A percentile compares a stretch with the other conserved stretches of the same genome.
Conservation (phyloP, 495 filamentous ascomycete species). For the Tuber microsphaerosporum region DNA sequence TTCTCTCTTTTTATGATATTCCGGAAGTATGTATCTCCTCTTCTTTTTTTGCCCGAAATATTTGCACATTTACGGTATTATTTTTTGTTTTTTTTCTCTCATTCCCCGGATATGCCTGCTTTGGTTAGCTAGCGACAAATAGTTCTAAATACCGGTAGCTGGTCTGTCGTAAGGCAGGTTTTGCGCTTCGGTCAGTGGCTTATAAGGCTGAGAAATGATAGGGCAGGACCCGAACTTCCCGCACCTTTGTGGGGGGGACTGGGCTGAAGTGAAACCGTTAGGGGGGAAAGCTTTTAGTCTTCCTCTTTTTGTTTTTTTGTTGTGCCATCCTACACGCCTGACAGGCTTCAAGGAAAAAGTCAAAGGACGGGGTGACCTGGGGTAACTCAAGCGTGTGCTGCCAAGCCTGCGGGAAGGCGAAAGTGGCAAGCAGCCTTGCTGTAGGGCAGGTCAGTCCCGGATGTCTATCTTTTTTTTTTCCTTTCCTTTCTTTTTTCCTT, state of each 20-base stretch:
- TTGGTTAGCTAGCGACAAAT: conserved; percentile 7
- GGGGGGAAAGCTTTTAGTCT: conserved; percentile 18
- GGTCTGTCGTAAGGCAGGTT: conserved; percentile 28
- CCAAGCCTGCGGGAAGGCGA: conserved; percentile 31
- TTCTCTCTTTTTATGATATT: not conserved
- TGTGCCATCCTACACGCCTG: conserved; percentile 29
- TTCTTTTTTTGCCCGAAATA: not conserved
- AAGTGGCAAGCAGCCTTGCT: conserved; percentile 34
- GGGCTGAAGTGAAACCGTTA: conserved; percentile 39
- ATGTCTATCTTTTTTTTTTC: conserved; percentile 20
- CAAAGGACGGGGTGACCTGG: conserved; percentile 26
- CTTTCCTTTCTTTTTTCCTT: not conserved
- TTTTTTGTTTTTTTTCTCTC: conserved; percentile 12
- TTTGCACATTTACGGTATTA: not conserved
- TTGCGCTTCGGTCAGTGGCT: conserved; percentile 28
- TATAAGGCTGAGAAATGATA: conserved; percentile 40
- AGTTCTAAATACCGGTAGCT: conserved; percentile 7
- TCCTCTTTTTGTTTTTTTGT: not conserved
- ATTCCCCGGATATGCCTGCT: conserved; percentile 32
- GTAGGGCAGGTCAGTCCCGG: conserved; percentile 33
- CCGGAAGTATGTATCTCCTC: not conserved
- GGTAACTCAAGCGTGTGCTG: conserved; percentile 35
- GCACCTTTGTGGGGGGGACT: conserved; percentile 32
- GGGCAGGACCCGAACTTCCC: conserved; percentile 35
- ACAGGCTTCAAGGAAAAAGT: conserved; percentile 33